phyloP scores from a whole-genome alignment of 2,329 filamentous ascomycete genomes.

The Botrytis cinerea region DNA sequence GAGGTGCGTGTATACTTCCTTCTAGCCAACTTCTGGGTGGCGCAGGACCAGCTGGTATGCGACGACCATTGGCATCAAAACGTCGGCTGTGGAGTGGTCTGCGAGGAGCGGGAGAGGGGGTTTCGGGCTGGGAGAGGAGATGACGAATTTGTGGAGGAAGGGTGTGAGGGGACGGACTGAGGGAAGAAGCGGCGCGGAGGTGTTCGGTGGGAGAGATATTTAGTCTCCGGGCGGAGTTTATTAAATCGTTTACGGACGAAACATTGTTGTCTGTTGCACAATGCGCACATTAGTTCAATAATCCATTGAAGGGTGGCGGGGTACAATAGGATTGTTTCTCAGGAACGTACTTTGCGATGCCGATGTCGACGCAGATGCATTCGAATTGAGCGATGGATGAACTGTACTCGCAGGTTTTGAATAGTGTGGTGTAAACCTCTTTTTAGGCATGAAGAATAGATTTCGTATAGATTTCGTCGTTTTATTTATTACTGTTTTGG shows the following conservation, averaged over 20 bases:
- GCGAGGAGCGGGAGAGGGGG: slow-evolving; percentile 49
- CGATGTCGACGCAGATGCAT: slow-evolving; percentile 39
- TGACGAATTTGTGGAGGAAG: slow-evolving; percentile 60
- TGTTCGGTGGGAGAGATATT: slow-evolving; percentile 38
- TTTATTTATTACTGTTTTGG: background rate
- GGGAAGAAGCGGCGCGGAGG: slow-evolving; percentile 30
- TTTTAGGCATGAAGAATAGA: slow-evolving; percentile 59
- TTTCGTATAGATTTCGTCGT: background rate
- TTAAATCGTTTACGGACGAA: slow-evolving; percentile 59
- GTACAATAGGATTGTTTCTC: slow-evolving; percentile 22
- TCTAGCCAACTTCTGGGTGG: slow-evolving; percentile 60
- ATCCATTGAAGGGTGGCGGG: background rate
- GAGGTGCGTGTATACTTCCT: slow-evolving; percentile 40
- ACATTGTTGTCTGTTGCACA: slow-evolving; percentile 24
- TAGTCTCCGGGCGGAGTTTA: slow-evolving; percentile 57
- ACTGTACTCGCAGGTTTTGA: slow-evolving; percentile 61
- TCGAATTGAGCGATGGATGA: slow-evolving; percentile 49
- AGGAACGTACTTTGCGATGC: slow-evolving; percentile 31
- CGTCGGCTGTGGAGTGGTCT: slow-evolving; percentile 41
- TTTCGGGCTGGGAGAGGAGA: slow-evolving; percentile 61
- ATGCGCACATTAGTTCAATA: background rate
- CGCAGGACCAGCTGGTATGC: slow-evolving; percentile 59
- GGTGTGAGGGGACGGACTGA: slow-evolving; percentile 46
- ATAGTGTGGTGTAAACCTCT: slow-evolving; percentile 56
- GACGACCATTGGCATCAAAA: slow-evolving; percentile 51